Percentiles rank a stretch among this genome's conserved stretches.
Evolutionary conservation across 345 rosid species (phyloP).

Genomic region (Diplotaxis tenuifolia): DNA sequence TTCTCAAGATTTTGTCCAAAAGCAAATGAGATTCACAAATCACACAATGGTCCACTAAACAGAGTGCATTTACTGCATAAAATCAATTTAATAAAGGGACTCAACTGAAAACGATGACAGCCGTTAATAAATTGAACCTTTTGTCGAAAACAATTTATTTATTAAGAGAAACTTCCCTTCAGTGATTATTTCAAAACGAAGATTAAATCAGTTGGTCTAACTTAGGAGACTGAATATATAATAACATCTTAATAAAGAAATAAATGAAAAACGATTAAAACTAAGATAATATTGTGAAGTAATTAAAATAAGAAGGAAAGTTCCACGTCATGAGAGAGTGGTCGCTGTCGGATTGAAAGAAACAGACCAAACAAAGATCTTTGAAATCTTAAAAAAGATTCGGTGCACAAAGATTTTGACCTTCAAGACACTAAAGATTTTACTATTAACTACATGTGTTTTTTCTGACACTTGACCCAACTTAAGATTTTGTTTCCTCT

Average conservation of each 20-base stretch:
- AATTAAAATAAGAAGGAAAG: constrained; percentile 22
- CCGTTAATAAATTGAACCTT: not conserved
- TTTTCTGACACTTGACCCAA: constrained; percentile 27
- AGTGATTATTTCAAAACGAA: not conserved
- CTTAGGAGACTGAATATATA: not conserved
- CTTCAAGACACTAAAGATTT: constrained; percentile 1
- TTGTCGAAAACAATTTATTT: not conserved
- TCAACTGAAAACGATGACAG: constrained; percentile 22
- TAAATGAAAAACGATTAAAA: not conserved
- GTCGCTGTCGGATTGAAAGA: constrained; percentile 39
- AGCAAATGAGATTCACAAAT: constrained; percentile 34
- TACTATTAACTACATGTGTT: not conserved
- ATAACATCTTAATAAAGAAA: not conserved
- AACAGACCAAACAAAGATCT: constrained; percentile 39
- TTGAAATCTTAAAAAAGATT: constrained; percentile 35
- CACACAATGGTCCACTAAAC: constrained; percentile 33
- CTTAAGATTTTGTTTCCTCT: constrained; percentile 32
- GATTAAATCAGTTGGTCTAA: not conserved
- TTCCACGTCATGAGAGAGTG: constrained; percentile 27
- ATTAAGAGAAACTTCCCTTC: not conserved
- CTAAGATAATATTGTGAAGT: not conserved
- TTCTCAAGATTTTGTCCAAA: constrained; percentile 25
- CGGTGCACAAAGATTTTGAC: constrained; percentile 37
- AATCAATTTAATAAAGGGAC: constrained; percentile 15
- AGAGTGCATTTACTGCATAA: not conserved